Evolutionary conservation across 768 basidiomycete genomes (phyloP), one percentile per base, ranked within the genome.

Genomic region (Suillus placidus): DNA sequence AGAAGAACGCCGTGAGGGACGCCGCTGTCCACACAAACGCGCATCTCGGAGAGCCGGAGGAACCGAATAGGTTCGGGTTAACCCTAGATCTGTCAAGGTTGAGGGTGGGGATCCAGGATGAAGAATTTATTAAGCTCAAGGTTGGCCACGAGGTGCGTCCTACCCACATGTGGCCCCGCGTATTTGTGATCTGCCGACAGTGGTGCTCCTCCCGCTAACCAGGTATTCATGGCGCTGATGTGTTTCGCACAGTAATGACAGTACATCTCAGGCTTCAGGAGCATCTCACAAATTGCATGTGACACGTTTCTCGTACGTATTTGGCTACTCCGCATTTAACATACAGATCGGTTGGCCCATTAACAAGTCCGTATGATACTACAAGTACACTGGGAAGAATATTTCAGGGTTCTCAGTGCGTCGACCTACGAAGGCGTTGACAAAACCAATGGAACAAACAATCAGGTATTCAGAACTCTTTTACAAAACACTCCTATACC

Each of bases 21-120:
- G 90, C 89, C 1, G 81, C 84, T n/a, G 84, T 92, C 38, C 83
- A 85, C 64, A 80, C 87, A 1, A 81, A 76, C 51, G 91, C 92
- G 16, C 81, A 85, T 57, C 79, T 93, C 45, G 91, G 91, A 6
- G 81, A 83, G 69, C 83, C 91, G 4, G 80, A 81, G 40, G 84
- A 82, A 30, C 74, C 83, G 57, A 79, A 80, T n/a, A 89, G 91
- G 1, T 88, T 88, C 61, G 91, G 87, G 3, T 73, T 92, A 30
- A 84, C 82, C 4, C 89, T 91, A 13, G 87, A 89, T 68, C 54
- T 32, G 54, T 93, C 67, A 85, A 85, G 66, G 88, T 91, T 0
- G 86, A 88, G 66, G 89, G 89, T 20, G 81, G 89, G 4, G 85
- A 88, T 14, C 13, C 23, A 23, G 47, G 87, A 91, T 63, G 86